A percentile compares a stretch with the other conserved stretches of the same genome.
Conservation (phyloP, 2,329 filamentous ascomycete species). For the Alternaria angustiovoidea region DNA sequence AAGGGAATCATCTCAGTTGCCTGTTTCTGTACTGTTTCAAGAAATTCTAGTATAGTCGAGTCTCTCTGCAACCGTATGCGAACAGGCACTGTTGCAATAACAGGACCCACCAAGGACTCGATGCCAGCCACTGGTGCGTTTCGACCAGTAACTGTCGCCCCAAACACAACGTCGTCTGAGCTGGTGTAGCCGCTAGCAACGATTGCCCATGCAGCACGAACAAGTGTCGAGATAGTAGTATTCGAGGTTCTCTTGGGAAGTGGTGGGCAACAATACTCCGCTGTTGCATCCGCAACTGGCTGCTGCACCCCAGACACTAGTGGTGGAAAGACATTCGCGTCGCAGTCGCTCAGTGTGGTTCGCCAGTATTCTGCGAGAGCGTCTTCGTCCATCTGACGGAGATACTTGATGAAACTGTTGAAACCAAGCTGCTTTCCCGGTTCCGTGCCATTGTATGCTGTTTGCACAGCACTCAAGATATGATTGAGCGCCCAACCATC, state of each 20-base stretch:
- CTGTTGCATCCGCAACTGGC: too few relatives aligned
- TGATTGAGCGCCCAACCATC: slow-evolving; percentile 35
- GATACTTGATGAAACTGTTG: too few relatives aligned
- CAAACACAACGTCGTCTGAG: slow-evolving; percentile 5
- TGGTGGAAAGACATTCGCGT: too few relatives aligned
- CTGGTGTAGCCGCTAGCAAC: neutral
- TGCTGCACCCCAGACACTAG: too few relatives aligned
- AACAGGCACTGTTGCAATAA: slow-evolving; percentile 52
- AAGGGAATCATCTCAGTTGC: slow-evolving; percentile 32
- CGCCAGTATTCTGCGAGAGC: too few relatives aligned
- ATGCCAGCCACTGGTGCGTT: neutral
- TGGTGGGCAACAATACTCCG: too few relatives aligned
- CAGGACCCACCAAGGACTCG: slow-evolving; percentile 49
- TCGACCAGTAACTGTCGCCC: neutral
- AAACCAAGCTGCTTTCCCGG: too few relatives aligned
- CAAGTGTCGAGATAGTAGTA: slow-evolving; percentile 23
- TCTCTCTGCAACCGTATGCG: slow-evolving; percentile 18
- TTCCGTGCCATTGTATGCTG: too few relatives aligned
- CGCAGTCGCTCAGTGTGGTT: too few relatives aligned
- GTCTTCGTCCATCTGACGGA: too few relatives aligned
- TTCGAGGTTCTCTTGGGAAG: neutral
- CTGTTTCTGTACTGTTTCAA: slow-evolving; percentile 23
- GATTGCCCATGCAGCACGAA: neutral
- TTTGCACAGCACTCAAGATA: slow-evolving; percentile 10
- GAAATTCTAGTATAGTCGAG: slow-evolving; percentile 13